Conservation (phyloP, 2,329 filamentous ascomycete genomes). For the Colletotrichum sp. region DNA sequence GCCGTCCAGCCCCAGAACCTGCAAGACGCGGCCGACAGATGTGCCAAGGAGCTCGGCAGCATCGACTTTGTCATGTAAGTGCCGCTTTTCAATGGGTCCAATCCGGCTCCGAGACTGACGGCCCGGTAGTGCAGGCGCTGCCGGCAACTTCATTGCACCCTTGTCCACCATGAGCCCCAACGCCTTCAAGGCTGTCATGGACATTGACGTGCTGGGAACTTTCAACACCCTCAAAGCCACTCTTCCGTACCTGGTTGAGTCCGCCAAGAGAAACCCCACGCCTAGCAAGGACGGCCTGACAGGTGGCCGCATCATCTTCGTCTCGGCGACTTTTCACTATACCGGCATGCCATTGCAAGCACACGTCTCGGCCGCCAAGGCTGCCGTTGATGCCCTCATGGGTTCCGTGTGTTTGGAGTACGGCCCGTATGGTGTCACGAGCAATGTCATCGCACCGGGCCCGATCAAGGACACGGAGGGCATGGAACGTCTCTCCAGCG, state of each 20-base stretch:
- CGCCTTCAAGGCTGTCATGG: constrained; percentile 93
- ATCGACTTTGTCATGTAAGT: constrained; percentile 92
- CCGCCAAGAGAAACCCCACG: constrained; percentile 69
- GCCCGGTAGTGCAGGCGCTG: constrained; percentile 79
- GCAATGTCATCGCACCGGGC: constrained; percentile 88
- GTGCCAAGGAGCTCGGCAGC: constrained; percentile 80
- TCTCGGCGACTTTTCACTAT: constrained; percentile 92
- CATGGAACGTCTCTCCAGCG: constrained; percentile 65
- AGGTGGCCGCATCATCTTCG: constrained; percentile 85
- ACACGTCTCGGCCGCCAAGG: constrained; percentile 92
- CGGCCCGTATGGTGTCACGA: constrained; percentile 84
- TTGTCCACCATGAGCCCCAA: constrained; percentile 83
- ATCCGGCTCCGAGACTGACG: background rate
- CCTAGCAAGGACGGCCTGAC: constrained; percentile 66
- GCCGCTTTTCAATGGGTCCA: background rate
- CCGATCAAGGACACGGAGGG: constrained; percentile 87
- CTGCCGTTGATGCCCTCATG: constrained; percentile 85
- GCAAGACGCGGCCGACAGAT: constrained; percentile 77
- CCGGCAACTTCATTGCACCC: constrained; percentile 92
- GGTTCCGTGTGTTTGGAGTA: constrained; percentile 85
- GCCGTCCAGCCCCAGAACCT: constrained; percentile 63
- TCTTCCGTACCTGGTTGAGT: constrained; percentile 78
- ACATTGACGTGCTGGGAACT: constrained; percentile 92
- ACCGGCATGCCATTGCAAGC: constrained; percentile 84
- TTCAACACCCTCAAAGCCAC: constrained; percentile 96